phyloP scores from a whole-genome alignment of 2,329 filamentous ascomycete genomes.

The Cryphonectria nitschkei region DNA sequence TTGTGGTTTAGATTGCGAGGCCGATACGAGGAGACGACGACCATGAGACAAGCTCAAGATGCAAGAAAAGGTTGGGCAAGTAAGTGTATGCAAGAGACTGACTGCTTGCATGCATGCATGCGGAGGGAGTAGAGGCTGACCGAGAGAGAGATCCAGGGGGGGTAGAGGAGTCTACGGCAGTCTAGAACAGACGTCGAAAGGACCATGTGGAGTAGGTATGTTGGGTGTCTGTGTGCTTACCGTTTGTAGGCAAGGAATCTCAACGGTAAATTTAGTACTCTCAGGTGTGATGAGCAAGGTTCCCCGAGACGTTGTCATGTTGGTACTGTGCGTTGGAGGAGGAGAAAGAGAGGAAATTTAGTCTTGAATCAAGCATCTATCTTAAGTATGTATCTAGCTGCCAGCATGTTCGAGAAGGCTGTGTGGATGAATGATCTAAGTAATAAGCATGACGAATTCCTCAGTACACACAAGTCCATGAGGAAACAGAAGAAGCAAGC shows the following conservation, averaged over 20 bases:
- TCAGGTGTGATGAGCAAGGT: too few relatives aligned
- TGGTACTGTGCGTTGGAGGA: not conserved
- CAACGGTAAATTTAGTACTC: too few relatives aligned
- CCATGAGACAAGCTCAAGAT: conserved; percentile 16
- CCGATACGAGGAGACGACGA: conserved; percentile 19
- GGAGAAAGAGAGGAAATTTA: not conserved
- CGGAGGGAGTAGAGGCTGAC: not conserved
- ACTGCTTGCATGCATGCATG: not conserved
- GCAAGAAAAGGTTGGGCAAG: not conserved
- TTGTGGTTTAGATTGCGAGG: conserved; percentile 17
- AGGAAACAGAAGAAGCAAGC: not conserved
- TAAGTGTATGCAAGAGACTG: not conserved
- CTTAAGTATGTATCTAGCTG: not conserved
- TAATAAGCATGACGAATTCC: not conserved
- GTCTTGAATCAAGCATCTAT: not conserved
- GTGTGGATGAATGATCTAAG: not conserved
- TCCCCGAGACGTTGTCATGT: too few relatives aligned
- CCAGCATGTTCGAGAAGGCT: not conserved
- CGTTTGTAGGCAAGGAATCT: not conserved
- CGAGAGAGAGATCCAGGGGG: not conserved
- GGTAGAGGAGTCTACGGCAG: conserved; percentile 16
- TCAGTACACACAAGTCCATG: not conserved
- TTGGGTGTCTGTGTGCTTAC: not conserved
- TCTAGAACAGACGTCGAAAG: conserved; percentile 22
- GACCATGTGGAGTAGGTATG: conserved; percentile 12